These are phyloP conservation scores for Cyclotella distinguenda DNA, from an alignment of 108 stramenopile species.

Conservation along the genomic window DNA sequence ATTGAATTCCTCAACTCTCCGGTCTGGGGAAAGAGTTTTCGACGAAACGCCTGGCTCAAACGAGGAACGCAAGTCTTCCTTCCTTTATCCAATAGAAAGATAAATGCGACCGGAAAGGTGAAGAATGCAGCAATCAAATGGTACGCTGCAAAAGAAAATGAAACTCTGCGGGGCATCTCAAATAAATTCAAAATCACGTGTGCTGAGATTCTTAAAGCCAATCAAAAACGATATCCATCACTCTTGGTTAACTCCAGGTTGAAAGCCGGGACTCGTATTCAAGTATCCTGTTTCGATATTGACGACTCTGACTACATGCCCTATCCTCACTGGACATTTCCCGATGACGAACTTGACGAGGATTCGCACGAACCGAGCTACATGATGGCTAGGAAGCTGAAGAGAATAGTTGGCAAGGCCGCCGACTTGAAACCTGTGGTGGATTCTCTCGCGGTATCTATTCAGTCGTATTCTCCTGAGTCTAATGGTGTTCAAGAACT, in stretches of 20 bases:
- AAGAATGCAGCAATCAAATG: constrained; percentile 53
- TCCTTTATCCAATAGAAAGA: constrained; percentile 26
- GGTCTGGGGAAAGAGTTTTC: constrained; percentile 47
- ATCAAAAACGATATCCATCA: constrained; percentile 62
- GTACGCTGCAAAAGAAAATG: constrained; percentile 80
- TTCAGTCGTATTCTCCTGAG: constrained; percentile 45
- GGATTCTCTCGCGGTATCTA: constrained; percentile 59
- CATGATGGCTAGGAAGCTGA: constrained; percentile 83
- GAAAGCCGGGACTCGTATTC: constrained; percentile 69
- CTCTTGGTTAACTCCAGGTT: constrained; percentile 59
- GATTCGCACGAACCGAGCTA: constrained; percentile 76
- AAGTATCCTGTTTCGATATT: constrained; percentile 70
- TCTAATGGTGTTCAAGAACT: constrained; percentile 19
- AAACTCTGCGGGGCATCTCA: constrained; percentile 79
- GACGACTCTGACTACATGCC: constrained; percentile 59
- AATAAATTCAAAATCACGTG: constrained; percentile 64
- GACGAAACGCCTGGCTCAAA: constrained; percentile 55
- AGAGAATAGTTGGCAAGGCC: constrained; percentile 51
- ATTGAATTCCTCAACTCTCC: constrained; percentile 76
- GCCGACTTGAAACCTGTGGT: constrained; percentile 49
- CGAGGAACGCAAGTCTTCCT: constrained; percentile 67
- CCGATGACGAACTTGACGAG: constrained; percentile 60
- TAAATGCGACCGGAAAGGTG: not conserved
- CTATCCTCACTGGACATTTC: constrained; percentile 89
- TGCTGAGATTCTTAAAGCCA: constrained; percentile 63